phyloP scores from a whole-genome alignment of 2,329 filamentous ascomycete genomes.

The Aspergillus udagawae region DNA sequence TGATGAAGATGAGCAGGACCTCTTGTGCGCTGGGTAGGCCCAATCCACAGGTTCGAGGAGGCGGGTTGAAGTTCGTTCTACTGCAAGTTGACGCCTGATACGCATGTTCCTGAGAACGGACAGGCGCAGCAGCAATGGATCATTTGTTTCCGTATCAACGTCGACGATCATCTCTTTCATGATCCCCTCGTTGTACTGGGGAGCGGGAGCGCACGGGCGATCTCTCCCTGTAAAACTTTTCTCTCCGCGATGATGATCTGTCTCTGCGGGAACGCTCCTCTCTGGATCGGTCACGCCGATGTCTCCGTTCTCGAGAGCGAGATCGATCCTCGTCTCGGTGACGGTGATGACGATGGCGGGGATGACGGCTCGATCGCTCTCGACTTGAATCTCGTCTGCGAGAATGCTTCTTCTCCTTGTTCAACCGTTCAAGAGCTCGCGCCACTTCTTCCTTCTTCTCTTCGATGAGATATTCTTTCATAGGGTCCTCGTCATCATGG shows the following conservation, averaged over 20 bases:
- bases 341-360: slow-evolving; percentile 45
- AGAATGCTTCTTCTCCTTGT: slow-evolving; percentile 46
- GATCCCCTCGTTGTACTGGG: slow-evolving; percentile 23
- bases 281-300: slow-evolving; percentile 23
- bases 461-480: slow-evolving; percentile 86
- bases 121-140: background rate
- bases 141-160: slow-evolving; percentile 15
- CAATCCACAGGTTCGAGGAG: background rate
- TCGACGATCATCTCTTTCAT: slow-evolving; percentile 30
- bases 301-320: slow-evolving; percentile 28
- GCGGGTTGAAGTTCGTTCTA: background rate
- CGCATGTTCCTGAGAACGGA: background rate
- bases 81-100: background rate
- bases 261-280: slow-evolving; percentile 22
- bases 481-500: slow-evolving; percentile 93
- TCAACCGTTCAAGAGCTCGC: slow-evolving; percentile 58
- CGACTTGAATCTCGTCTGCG: slow-evolving; percentile 29
- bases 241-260: slow-evolving; percentile 23
- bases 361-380: slow-evolving; percentile 42
- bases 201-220: slow-evolving; percentile 27
- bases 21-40: background rate
- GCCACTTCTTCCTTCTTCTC: slow-evolving; percentile 89
- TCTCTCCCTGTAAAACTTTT: slow-evolving; percentile 25
- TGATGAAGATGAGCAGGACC: background rate
- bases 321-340: slow-evolving; percentile 30